Evolutionary conservation across 176 grass and related monocot genomes (phyloP).

Genomic region (Eremochloa ophiuroides): DNA sequence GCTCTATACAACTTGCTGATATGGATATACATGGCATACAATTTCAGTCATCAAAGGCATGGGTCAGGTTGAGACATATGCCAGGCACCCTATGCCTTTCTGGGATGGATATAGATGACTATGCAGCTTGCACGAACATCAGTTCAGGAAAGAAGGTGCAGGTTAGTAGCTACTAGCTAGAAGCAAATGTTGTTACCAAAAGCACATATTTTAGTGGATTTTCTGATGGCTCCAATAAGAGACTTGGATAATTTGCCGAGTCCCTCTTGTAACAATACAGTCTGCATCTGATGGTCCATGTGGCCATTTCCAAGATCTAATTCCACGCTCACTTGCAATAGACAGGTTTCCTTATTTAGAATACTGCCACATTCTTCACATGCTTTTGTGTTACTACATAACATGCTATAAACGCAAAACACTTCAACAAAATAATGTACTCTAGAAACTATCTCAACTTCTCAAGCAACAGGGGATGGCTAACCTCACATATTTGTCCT

Average conservation of each 20-base stretch:
- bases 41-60: neutral
- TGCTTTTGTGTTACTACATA: neutral
- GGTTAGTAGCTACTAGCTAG: neutral
- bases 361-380: neutral
- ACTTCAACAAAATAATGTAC: neutral
- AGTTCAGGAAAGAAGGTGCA: neutral
- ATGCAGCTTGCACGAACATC: neutral
- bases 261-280: neutral
- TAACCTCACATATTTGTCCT: slow-evolving; percentile 51
- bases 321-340: neutral
- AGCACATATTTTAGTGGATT: neutral
- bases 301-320: neutral
- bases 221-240: neutral
- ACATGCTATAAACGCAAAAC: neutral
- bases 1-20: neutral
- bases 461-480: neutral
- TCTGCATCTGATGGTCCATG: neutral
- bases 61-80: neutral
- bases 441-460: neutral
- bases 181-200: neutral
- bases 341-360: neutral
- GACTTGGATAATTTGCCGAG: neutral
- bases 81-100: neutral
- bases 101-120: neutral
- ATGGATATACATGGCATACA: neutral